These are phyloP conservation scores for Centaurea solstitialis DNA, from an alignment of 129 eudicot species.

Conservation along the genomic window DNA sequence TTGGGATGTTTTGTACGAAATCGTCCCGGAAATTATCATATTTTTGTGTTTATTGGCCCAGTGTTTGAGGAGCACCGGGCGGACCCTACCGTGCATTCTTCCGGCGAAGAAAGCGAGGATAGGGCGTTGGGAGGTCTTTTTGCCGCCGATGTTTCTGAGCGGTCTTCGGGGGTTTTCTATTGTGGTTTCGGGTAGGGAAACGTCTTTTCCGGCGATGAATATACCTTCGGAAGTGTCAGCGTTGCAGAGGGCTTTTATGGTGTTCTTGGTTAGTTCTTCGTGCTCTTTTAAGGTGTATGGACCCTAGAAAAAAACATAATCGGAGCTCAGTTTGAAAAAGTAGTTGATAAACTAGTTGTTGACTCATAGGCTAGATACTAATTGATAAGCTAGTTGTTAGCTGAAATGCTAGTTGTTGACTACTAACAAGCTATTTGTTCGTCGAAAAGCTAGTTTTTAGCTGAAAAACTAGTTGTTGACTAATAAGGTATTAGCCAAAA, in stretches of 20 bases:
- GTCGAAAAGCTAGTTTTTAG: background rate
- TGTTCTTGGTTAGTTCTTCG: constrained; percentile 60
- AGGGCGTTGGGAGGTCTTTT: constrained; percentile 74
- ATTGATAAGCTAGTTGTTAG: background rate
- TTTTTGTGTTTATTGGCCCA: constrained; percentile 68
- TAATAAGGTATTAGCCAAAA: no score
- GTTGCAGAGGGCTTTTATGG: constrained; percentile 88
- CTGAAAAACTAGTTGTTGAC: background rate
- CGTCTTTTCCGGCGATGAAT: constrained; percentile 64
- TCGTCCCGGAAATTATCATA: constrained; percentile 66
- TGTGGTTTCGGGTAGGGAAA: constrained; percentile 92
- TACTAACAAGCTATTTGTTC: no score
- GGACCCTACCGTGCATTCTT: constrained; percentile 84
- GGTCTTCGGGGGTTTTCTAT: constrained; percentile 62
- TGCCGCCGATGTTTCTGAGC: constrained; percentile 75
- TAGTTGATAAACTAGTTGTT: background rate
- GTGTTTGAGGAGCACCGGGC: constrained; percentile 63
- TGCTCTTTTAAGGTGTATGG: constrained; percentile 78
- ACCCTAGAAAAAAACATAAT: constrained; percentile 50
- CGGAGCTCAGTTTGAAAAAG: background rate
- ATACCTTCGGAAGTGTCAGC: constrained; percentile 88
- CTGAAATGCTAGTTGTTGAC: background rate
- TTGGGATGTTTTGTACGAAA: constrained; percentile 52
- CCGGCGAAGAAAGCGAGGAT: constrained; percentile 95
- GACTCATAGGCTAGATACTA: background rate